Evolutionary conservation across 768 basidiomycete species (phyloP).

Genomic region (Serendipita sp.): DNA sequence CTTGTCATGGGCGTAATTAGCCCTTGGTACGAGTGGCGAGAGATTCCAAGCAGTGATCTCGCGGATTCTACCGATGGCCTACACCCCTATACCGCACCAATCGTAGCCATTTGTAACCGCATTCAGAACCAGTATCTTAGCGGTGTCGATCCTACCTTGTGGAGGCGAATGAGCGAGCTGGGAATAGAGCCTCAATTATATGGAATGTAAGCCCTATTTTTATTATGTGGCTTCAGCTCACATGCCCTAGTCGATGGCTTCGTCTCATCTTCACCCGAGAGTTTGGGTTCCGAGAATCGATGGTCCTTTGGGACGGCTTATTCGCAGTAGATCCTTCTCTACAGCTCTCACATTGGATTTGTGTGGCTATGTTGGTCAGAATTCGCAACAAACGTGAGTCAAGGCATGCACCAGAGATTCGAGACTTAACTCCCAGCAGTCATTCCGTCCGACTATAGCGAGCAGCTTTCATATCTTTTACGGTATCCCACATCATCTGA

Average conservation of each 20-base stretch:
- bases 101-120: slow-evolving; percentile 65
- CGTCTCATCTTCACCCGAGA: slow-evolving; percentile 88
- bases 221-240: slow-evolving; percentile 10
- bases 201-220: slow-evolving; percentile 52
- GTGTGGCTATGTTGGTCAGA: slow-evolving; percentile 87
- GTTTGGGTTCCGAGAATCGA: slow-evolving; percentile 60
- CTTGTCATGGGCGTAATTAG: slow-evolving; percentile 64
- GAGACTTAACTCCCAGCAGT: slow-evolving; percentile 32
- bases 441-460: slow-evolving; percentile 72
- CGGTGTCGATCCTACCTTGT: slow-evolving; percentile 64
- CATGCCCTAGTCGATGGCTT: slow-evolving; percentile 63
- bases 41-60: slow-evolving; percentile 12
- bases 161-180: slow-evolving; percentile 54
- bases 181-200: slow-evolving; percentile 95
- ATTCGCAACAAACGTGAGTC: slow-evolving; percentile 74
- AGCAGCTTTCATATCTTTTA: slow-evolving; percentile 66
- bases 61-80: slow-evolving; percentile 15
- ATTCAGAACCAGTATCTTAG: slow-evolving; percentile 64
- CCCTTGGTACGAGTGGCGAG: slow-evolving; percentile 50
- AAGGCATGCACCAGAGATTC: not conserved
- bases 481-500: slow-evolving; percentile 58
- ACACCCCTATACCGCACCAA: slow-evolving; percentile 63
- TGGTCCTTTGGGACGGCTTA: slow-evolving; percentile 90
- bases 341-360: slow-evolving; percentile 69
- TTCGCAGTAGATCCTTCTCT: slow-evolving; percentile 77